Percentiles rank a stretch among this genome's conserved stretches.
Conservation (phyloP, 1,284 basidiomycete species). For the Ceratobasidium papillatum region DNA sequence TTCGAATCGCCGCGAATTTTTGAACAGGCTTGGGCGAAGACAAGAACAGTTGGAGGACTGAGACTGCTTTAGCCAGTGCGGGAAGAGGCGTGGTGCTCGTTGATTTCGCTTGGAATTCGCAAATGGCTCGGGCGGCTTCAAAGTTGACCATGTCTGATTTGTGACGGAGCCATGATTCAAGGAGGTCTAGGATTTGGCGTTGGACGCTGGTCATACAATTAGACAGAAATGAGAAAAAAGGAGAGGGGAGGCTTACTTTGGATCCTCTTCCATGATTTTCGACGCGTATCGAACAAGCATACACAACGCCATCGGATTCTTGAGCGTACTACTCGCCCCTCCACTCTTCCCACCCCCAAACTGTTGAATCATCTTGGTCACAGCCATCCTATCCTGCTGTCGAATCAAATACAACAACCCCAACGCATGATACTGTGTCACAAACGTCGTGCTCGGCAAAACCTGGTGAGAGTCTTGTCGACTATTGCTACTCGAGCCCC, state of each 20-base stretch:
- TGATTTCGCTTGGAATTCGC: slow-evolving; percentile 62
- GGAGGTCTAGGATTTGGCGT: slow-evolving; percentile 90
- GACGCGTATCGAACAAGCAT: slow-evolving; percentile 98
- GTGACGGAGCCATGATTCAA: slow-evolving; percentile 96
- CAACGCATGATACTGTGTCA: slow-evolving; percentile 97
- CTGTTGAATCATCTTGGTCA: slow-evolving; percentile 99
- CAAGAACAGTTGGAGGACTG: slow-evolving; percentile 91
- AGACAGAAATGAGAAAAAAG: slow-evolving; percentile 1
- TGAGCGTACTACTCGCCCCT: slow-evolving; percentile 75
- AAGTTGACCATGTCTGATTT: slow-evolving; percentile 99
- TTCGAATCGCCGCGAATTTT: slow-evolving; percentile 98
- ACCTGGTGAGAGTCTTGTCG: slow-evolving; percentile 72
- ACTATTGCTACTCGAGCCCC: slow-evolving; percentile 58
- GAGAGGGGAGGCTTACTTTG: slow-evolving; percentile 71
- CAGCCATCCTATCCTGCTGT: slow-evolving; percentile 97
- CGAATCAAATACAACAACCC: slow-evolving; percentile 95
- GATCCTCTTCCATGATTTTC: slow-evolving; percentile 98
- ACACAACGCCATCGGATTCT: slow-evolving; percentile 98
- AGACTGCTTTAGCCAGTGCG: slow-evolving; percentile 28
- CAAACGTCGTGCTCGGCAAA: slow-evolving; percentile 86
- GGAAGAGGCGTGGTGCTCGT: slow-evolving; percentile 21
- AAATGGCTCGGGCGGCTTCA: slow-evolving; percentile 96
- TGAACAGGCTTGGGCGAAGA: slow-evolving; percentile 92
- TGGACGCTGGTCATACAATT: slow-evolving; percentile 67
- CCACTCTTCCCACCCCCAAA: slow-evolving; percentile 82